A percentile compares a stretch with the other conserved stretches of the same genome.
These are phyloP conservation scores for Diaporthe citrichinensis DNA, from an alignment of 2,329 filamentous ascomycete species.

Conservation along the genomic window DNA sequence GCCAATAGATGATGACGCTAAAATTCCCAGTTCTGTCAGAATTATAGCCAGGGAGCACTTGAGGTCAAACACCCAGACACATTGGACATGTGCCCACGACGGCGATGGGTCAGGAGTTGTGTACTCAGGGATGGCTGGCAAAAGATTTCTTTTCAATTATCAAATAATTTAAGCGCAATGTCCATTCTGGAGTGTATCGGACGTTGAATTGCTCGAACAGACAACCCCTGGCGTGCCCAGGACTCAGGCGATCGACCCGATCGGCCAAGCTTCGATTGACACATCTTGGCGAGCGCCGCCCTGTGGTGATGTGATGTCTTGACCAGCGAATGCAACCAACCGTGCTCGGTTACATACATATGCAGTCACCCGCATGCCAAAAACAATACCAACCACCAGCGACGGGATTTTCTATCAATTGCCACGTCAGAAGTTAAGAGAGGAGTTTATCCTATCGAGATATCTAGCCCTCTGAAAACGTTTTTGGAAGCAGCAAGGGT, in stretches of 20 bases:
- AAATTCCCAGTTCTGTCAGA: background rate
- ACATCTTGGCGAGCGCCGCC: background rate
- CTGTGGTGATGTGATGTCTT: background rate
- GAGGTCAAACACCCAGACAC: background rate
- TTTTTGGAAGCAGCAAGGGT: background rate
- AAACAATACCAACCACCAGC: background rate
- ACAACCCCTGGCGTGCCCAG: background rate
- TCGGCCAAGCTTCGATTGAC: background rate
- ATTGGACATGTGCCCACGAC: background rate
- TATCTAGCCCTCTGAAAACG: background rate
- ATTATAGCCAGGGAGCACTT: background rate
- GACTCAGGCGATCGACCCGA: background rate
- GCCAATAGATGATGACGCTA: background rate
- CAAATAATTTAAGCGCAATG: background rate
- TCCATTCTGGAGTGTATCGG: background rate
- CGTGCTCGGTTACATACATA: background rate
- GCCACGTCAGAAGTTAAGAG: background rate
- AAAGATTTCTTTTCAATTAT: background rate
- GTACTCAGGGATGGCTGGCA: background rate
- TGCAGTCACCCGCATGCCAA: background rate
- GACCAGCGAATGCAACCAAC: background rate
- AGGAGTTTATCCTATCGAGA: background rate
- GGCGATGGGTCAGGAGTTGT: background rate
- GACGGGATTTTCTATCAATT: background rate
- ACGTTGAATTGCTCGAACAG: background rate